These are phyloP conservation scores for Penicillium sp. DNA, from an alignment of 2,329 filamentous ascomycete species.

Conservation along the genomic window DNA sequence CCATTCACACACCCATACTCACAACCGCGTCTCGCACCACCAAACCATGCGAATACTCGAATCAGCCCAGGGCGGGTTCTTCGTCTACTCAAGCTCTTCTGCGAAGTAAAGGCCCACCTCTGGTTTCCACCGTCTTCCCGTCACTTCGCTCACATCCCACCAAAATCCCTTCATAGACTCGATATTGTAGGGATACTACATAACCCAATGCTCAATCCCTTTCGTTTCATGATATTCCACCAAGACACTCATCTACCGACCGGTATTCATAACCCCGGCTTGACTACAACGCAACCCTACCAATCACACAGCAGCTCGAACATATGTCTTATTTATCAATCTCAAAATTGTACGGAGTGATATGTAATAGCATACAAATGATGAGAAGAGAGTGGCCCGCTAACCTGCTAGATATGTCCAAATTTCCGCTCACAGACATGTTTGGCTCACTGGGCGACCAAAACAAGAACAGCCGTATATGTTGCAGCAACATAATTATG, in stretches of 20 bases:
- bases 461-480: slow-evolving; percentile 19
- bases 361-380: too few species aligned
- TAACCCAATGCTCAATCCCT: background rate
- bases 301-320: too few species aligned
- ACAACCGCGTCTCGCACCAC: background rate
- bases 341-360: too few species aligned
- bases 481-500: slow-evolving; percentile 19
- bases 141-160: slow-evolving; percentile 13
- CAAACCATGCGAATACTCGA: background rate
- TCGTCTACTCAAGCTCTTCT: background rate
- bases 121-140: slow-evolving; percentile 1
- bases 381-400: background rate
- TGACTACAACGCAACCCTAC: too few species aligned
- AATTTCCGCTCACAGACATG: background rate
- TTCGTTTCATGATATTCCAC: slow-evolving; percentile 14
- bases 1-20: background rate
- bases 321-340: too few species aligned
- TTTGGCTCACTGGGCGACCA: slow-evolving; percentile 10
- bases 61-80: background rate
- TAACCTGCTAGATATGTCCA: background rate
- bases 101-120: slow-evolving; percentile 14
- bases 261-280: too few species aligned
- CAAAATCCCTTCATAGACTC: background rate
- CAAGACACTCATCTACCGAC: slow-evolving; percentile 14
- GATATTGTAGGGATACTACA: too few species aligned